Conservation (phyloP, 139 green algal genomes). For the Diplosphaera chodatii region DNA sequence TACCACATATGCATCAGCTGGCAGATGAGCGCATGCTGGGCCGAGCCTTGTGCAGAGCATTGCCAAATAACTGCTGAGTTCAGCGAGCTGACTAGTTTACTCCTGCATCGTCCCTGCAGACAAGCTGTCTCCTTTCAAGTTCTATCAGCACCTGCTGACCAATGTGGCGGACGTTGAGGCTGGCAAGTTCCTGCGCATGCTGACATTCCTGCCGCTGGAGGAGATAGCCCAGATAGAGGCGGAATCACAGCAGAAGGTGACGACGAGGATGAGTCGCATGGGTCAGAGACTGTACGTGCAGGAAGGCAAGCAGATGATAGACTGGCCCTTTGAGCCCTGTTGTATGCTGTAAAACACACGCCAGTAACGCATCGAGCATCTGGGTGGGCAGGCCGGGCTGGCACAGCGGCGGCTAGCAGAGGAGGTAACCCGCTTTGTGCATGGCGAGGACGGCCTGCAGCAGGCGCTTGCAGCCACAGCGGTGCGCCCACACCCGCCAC, state of each 20-base stretch:
- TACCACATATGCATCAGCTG: too few species aligned
- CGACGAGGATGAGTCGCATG: too few species aligned
- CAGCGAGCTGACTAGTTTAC: too few species aligned
- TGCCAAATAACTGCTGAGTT: too few species aligned
- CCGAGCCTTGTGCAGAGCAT: too few species aligned
- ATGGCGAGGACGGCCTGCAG: constrained; percentile 83
- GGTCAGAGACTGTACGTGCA: too few species aligned
- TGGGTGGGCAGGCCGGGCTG: constrained; percentile 83
- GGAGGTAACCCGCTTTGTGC: constrained; percentile 94
- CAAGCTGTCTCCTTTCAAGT: constrained; percentile 93
- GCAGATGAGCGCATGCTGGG: too few species aligned
- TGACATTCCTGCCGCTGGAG: constrained; percentile 89
- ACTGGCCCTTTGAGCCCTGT: too few species aligned
- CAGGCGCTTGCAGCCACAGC: constrained; percentile 83
- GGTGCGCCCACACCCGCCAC: constrained; percentile 22
- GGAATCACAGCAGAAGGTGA: constrained; percentile 44
- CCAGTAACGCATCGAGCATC: too few species aligned
- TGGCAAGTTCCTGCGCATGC: constrained; percentile 77
- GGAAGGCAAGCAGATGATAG: too few species aligned
- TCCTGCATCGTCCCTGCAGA: too few species aligned
- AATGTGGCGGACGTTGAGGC: constrained; percentile 75
- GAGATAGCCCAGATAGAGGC: constrained; percentile 64
- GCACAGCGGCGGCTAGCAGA: constrained; percentile 84
- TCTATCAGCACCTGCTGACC: constrained; percentile 79
- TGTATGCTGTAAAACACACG: too few species aligned